These are phyloP conservation scores for Sporothrix pseudoabietina DNA, from an alignment of 2,329 filamentous ascomycete genomes.

Conservation along the genomic window DNA sequence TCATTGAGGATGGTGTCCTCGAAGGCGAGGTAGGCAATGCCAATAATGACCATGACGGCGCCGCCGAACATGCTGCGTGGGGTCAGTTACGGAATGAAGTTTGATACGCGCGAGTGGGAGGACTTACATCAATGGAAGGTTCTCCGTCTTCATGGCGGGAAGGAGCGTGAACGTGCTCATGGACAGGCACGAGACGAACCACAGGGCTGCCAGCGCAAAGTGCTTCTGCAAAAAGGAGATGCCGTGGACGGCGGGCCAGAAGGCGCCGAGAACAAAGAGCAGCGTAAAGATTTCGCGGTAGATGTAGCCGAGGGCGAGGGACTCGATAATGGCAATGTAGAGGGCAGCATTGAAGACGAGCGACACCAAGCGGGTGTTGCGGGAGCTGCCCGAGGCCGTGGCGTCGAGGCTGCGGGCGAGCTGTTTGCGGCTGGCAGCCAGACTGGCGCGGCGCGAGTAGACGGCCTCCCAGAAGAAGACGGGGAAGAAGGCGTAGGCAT, in stretches of 20 bases:
- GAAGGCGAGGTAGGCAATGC: conserved; percentile 76
- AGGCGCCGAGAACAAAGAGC: conserved; percentile 72
- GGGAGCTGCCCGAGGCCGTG: conserved; percentile 47
- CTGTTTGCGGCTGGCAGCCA: conserved; percentile 65
- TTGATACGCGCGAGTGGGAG: background rate
- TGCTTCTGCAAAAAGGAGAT: conserved; percentile 70
- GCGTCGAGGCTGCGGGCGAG: conserved; percentile 71
- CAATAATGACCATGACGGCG: conserved; percentile 72
- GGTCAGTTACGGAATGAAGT: background rate
- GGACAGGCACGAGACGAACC: conserved; percentile 73
- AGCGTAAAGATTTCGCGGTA: conserved; percentile 82
- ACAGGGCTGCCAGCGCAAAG: conserved; percentile 63
- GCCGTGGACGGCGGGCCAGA: conserved; percentile 80
- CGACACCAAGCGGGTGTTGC: conserved; percentile 46
- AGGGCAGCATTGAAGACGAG: conserved; percentile 64
- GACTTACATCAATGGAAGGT: conserved; percentile 70
- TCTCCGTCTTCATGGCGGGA: conserved; percentile 82
- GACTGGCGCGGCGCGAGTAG: conserved; percentile 71
- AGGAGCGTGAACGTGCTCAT: conserved; percentile 94
- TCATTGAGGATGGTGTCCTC: conserved; percentile 64
- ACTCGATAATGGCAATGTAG: conserved; percentile 77
- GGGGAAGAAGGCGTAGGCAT: conserved; percentile 88
- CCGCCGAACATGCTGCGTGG: conserved; percentile 70
- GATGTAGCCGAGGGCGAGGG: conserved; percentile 88
- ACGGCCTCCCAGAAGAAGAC: conserved; percentile 97